A percentile compares a stretch with the other conserved stretches of the same genome.
Evolutionary conservation across 495 filamentous ascomycete species (phyloP).

Genomic region (Pyronema domesticum): DNA sequence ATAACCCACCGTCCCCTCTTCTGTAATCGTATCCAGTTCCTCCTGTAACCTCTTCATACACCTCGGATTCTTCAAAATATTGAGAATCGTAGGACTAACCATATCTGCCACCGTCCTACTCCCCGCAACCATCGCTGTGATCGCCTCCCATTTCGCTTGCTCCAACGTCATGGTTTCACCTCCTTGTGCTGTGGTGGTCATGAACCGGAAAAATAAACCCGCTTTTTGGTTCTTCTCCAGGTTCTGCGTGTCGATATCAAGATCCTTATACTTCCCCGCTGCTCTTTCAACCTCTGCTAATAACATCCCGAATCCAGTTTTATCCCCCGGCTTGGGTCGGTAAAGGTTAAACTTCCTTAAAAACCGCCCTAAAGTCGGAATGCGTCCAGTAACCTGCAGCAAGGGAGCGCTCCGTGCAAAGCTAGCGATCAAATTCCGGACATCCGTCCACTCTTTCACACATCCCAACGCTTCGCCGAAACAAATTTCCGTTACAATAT

Average conservation of each 20-base stretch:
- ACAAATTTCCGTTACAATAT: conserved; percentile 30
- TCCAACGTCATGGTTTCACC: neutral
- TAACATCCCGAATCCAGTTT: neutral
- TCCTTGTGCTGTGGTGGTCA: neutral
- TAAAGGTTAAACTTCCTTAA: neutral
- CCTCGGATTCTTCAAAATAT: neutral
- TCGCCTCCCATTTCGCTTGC: neutral
- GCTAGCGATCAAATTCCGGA: neutral
- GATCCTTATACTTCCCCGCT: neutral
- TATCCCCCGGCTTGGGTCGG: neutral
- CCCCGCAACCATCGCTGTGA: neutral
- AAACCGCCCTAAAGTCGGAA: neutral
- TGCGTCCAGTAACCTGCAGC: neutral
- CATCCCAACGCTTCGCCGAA: conserved; percentile 47
- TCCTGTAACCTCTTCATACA: neutral
- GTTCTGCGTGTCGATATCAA: neutral
- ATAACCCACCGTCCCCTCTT: neutral
- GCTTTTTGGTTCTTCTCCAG: neutral
- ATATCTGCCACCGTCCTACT: neutral
- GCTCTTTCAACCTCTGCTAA: neutral
- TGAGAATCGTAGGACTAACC: neutral
- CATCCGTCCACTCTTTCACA: conserved; percentile 19
- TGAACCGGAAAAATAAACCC: neutral
- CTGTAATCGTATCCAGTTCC: neutral
- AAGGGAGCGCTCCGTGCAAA: neutral